Percentiles rank a stretch among this genome's conserved stretches.
These are phyloP conservation scores for Ogataea naganishii DNA, from an alignment of 805 yeast species.

Conservation along the genomic window DNA sequence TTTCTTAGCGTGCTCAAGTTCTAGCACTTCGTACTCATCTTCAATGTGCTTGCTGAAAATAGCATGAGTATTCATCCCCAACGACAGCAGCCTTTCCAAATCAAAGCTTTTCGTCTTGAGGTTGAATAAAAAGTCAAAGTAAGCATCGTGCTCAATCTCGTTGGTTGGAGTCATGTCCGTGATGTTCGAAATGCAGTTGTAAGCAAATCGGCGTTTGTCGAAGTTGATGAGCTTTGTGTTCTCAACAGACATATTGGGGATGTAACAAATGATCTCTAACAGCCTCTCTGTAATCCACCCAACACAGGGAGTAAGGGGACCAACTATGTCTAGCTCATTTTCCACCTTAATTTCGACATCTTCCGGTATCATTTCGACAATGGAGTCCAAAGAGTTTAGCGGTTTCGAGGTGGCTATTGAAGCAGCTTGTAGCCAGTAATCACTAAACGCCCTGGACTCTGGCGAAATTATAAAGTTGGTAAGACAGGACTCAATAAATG, in stretches of 20 bases:
- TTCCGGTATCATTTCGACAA: conserved; percentile 24
- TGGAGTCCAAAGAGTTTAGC: conserved; percentile 13
- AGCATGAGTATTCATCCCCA: conserved; percentile 20
- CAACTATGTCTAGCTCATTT: conserved; percentile 9
- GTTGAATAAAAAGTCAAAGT: conserved; percentile 45
- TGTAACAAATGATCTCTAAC: conserved; percentile 63
- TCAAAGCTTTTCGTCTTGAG: conserved; percentile 30
- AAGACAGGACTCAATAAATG: conserved; percentile 77
- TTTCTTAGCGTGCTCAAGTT: conserved; percentile 34
- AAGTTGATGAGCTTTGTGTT: conserved; percentile 67
- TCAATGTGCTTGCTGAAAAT: conserved; percentile 38
- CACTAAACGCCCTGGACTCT: conserved; percentile 62
- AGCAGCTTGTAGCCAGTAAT: conserved; percentile 62
- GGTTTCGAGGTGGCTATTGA: conserved; percentile 6
- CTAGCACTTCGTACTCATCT: conserved; percentile 42
- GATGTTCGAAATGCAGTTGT: conserved; percentile 50
- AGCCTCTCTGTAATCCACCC: conserved; percentile 87
- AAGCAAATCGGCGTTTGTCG: conserved; percentile 70
- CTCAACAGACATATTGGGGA: conserved; percentile 69
- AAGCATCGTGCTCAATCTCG: conserved; percentile 13
- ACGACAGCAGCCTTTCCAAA: conserved; percentile 29
- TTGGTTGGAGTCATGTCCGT: conserved; percentile 33
- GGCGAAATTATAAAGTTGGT: conserved; percentile 71
- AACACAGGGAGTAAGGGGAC: conserved; percentile 68
- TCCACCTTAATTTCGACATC: conserved; percentile 2